Evolutionary conservation across 306 rosid species (phyloP), one percentile per base, ranked within the genome.

Genomic region (Comarum palustre): DNA sequence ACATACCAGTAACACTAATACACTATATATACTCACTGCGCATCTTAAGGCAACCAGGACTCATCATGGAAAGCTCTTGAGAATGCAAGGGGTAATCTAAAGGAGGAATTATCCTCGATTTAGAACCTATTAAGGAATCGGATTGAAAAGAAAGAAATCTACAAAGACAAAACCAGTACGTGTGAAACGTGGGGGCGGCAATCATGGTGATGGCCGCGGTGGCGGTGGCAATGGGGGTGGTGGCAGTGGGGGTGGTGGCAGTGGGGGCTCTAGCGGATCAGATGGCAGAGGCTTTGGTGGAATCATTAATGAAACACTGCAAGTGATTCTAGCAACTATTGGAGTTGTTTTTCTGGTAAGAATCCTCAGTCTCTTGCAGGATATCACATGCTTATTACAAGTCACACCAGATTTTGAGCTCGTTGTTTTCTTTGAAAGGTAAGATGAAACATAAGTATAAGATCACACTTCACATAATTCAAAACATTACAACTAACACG

Each of bases 261-360:
- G 82, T 0, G 74, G 78, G 47, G 82, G 83, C 68, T 68, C 86
- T 50, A 79, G 89, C 55, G 97, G 83, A 71, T 71, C 94, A 42
- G 91, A 85, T 24, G 95, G 80, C 20, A 90, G 82, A 71, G 84
- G 69, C 81, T 54, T 78, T 74, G 39, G 70, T 71, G 94, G 81
- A 60, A 77, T 85, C 75, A 29, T 88, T 27, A 87, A 89, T 52
- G 98, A 93, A 80, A 80, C 84, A 45, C 36, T 85, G 55, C 97
- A 93, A 85, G 80, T 91, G 10, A 20, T 87, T 80, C 74, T 93
- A 6, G 97, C 98, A 46, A 87, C 94, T 54, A 27, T 80, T 51
- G 90, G 90, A 81, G 82, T 93, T 58, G 55, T 93, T 75, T 77
- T 87, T 65, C 17, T 93, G 94, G 98, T 93, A 90, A 90, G 22